phyloP scores from a whole-genome alignment of 352 stramenopile genomes.

The Phytophthora pisi region DNA sequence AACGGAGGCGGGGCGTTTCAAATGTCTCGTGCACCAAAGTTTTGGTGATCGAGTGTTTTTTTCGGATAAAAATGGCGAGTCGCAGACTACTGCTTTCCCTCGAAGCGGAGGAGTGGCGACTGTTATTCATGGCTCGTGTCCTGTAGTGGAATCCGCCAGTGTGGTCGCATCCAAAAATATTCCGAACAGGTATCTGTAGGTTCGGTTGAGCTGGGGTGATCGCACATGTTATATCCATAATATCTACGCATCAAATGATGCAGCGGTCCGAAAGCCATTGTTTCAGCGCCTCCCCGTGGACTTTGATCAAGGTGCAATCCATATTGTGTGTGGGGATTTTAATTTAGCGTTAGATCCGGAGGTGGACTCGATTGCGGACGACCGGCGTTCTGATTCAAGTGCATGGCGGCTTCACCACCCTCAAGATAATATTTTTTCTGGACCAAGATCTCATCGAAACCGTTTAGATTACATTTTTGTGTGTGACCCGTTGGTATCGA shows the following conservation, averaged over 20 bases:
- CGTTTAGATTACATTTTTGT: slow-evolving; percentile 4
- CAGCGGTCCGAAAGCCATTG: background rate
- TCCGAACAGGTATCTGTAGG: no score
- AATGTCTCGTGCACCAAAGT: background rate
- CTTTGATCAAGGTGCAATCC: slow-evolving; percentile 5
- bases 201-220: background rate
- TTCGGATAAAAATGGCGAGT: slow-evolving; percentile 6
- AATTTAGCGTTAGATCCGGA: slow-evolving; percentile 4
- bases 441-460: background rate
- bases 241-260: slow-evolving; percentile 13
- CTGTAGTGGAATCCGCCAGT: background rate
- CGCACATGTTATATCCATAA: slow-evolving; percentile 9
- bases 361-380: background rate
- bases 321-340: slow-evolving; percentile 10
- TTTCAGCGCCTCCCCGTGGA: slow-evolving; percentile 1
- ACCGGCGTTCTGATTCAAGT: background rate
- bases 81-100: background rate
- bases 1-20: background rate
- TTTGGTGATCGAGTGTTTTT: slow-evolving; percentile 2
- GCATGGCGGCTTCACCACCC: slow-evolving; percentile 5
- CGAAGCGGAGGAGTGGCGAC: slow-evolving; percentile 8
- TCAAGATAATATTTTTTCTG: background rate
- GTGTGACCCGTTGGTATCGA: background rate
- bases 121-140: slow-evolving; percentile 11
- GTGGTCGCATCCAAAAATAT: no score